A percentile compares a stretch with the other conserved stretches of the same genome.
These are phyloP conservation scores for Akanthomyces lecanii DNA, from an alignment of 2,329 filamentous ascomycete genomes.

Conservation along the genomic window DNA sequence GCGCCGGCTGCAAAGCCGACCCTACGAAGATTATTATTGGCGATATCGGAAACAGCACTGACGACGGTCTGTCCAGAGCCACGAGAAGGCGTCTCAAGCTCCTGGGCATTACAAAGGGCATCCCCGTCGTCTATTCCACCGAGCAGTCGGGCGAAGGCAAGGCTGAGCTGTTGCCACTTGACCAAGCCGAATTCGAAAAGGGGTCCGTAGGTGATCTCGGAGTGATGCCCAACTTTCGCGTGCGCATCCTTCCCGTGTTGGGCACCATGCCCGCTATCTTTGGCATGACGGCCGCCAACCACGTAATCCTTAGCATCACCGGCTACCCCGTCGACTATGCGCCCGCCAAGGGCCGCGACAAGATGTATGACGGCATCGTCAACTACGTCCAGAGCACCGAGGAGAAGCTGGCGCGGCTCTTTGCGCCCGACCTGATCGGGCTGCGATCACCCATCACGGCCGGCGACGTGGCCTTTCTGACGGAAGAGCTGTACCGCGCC, in stretches of 20 bases:
- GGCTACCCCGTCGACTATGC: conserved; percentile 86
- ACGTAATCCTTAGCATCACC: conserved; percentile 76
- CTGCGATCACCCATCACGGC: conserved; percentile 74
- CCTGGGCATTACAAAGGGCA: conserved; percentile 74
- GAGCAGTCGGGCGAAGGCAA: conserved; percentile 89
- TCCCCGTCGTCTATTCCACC: conserved; percentile 87
- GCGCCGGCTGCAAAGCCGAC: conserved; percentile 88
- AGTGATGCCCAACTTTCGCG: conserved; percentile 85
- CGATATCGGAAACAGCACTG: conserved; percentile 82
- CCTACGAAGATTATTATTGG: conserved; percentile 82
- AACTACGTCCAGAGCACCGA: conserved; percentile 71
- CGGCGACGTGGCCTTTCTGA: conserved; percentile 79
- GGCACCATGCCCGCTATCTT: conserved; percentile 98
- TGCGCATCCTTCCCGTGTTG: conserved; percentile 89
- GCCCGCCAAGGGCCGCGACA: conserved; percentile 75
- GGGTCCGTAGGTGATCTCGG: conserved; percentile 82
- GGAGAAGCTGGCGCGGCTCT: conserved; percentile 62
- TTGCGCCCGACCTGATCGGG: conserved; percentile 48
- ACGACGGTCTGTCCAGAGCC: conserved; percentile 82
- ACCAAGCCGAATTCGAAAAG: conserved; percentile 83
- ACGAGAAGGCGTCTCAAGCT: conserved; percentile 76
- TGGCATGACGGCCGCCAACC: conserved; percentile 85
- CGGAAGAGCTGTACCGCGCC: conserved; percentile 84
- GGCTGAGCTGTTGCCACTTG: conserved; percentile 78
- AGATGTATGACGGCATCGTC: conserved; percentile 85